Evolutionary conservation across 1,284 basidiomycete genomes (phyloP), one percentile per base, ranked within the genome.

Genomic region (Filobasidium uniguttulatum): DNA sequence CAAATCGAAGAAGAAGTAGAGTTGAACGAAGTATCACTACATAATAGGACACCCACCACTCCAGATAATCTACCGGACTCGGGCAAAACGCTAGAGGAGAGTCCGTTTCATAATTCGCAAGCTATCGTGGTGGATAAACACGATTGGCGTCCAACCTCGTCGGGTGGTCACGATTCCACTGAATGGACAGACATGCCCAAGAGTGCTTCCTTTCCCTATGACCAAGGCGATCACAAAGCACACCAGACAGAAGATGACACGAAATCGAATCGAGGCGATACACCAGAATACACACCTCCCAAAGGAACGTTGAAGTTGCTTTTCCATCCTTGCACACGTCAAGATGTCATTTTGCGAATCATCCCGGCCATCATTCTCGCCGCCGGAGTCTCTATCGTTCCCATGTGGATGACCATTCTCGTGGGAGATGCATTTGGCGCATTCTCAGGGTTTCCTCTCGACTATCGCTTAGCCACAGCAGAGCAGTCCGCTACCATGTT

Each of bases 391-490:
- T 85, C 88, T 37, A 77, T 81, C 31, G 75, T 96, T 31, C 87
- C 85, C 0, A 87, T 93, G 1, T 85, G 85, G 72, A 96, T 97
- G 89, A 91, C 93, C 5, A 76, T 79, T 48, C 78, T 93, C 56
- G 74, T 97, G 56, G 91, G 93, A 26, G 76, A 83, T 48, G 80
- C 82, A 5, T 94, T 97, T 71, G 77, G 85, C 59, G 75, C 81
- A 0, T 90, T 94, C 59, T 72, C 78, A 2, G 56, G 61, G 4
- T 80, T 71, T 72, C 70, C 77, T 66, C 41, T 69, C 10, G 49
- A 58, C 28, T 48, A 55, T 3, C 20, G 34, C 0, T 46, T 69
- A 62, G 54, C 70, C 8, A 63, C 63, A 34, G 41, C 56, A 12
- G 44, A 77, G 70, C 61, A 71, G 56, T 78, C 79, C 56, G 62